A percentile compares a stretch with the other conserved stretches of the same genome.
phyloP scores from a whole-genome alignment of 2,329 filamentous ascomycete genomes.

The Colletotrichum gigasporum region DNA sequence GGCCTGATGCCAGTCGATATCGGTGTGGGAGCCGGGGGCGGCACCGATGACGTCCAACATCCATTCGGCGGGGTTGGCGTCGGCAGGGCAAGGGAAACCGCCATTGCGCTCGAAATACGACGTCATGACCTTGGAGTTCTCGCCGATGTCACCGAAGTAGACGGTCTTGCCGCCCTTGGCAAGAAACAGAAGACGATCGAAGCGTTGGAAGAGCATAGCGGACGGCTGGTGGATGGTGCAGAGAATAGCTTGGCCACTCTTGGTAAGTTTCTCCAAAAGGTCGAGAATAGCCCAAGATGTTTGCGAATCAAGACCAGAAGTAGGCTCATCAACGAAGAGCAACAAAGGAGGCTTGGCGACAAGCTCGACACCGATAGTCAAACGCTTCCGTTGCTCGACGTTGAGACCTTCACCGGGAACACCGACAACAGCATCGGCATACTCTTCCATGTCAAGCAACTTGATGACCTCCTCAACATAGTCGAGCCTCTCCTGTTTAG shows the following conservation, averaged over 20 bases:
- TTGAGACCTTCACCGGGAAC: conserved; percentile 88
- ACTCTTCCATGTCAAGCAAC: conserved; percentile 88
- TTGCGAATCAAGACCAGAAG: conserved; percentile 91
- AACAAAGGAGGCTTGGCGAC: conserved; percentile 90
- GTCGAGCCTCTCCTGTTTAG: conserved; percentile 79
- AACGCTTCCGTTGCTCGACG: conserved; percentile 75
- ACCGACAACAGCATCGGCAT: conserved; percentile 90
- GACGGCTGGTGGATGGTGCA: conserved; percentile 98
- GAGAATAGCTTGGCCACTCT: conserved; percentile 91
- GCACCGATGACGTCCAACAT: conserved; percentile 74
- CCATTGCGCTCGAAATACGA: conserved; percentile 82
- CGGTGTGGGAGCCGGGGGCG: conserved; percentile 69
- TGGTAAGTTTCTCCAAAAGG: conserved; percentile 87
- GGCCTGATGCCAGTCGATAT: conserved; percentile 72
- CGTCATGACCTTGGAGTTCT: conserved; percentile 73
- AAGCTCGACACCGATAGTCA: conserved; percentile 96
- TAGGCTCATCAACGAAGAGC: conserved; percentile 94
- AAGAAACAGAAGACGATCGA: conserved; percentile 82
- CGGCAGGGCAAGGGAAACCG: conserved; percentile 68
- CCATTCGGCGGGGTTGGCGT: conserved; percentile 85
- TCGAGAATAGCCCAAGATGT: conserved; percentile 93
- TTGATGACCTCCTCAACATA: conserved; percentile 94
- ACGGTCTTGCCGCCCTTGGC: conserved; percentile 80
- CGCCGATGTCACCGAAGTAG: conserved; percentile 83
- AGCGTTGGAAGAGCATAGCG: conserved; percentile 92